phyloP scores from a whole-genome alignment of 345 rosid genomes.

The Boechera divaricarpa region DNA sequence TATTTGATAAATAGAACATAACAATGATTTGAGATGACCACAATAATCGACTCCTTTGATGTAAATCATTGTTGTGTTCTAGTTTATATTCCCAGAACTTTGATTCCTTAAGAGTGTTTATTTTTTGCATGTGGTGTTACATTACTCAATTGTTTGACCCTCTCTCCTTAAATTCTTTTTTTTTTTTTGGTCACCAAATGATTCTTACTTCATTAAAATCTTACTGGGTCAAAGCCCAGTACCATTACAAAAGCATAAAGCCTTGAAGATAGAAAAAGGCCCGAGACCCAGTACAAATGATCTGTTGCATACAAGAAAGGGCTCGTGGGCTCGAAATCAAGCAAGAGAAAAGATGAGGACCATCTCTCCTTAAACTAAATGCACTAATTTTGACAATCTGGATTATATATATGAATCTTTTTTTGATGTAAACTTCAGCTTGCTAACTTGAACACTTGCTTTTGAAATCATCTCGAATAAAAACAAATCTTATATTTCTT shows the following conservation, averaged over 20 bases:
- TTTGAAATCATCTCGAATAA: not conserved
- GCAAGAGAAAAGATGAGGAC: not conserved
- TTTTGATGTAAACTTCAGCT: not conserved
- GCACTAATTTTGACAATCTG: not conserved
- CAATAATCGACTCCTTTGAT: not conserved
- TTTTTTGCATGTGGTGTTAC: not conserved
- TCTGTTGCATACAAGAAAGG: too few species aligned
- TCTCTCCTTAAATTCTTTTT: not conserved
- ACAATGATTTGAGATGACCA: not conserved
- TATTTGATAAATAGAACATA: too few species aligned
- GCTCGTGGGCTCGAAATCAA: too few species aligned
- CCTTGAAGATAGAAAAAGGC: too few species aligned
- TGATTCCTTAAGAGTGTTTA: not conserved
- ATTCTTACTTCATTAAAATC: too few species aligned
- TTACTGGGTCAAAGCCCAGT: too few species aligned
- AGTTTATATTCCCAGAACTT: not conserved
- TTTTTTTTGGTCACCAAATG: too few species aligned
- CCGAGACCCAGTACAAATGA: too few species aligned
- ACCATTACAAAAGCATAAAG: too few species aligned
- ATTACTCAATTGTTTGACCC: not conserved
- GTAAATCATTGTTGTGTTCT: not conserved
- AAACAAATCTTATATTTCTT: not conserved
- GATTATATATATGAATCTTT: not conserved
- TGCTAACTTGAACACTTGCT: not conserved
- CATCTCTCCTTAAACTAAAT: not conserved